Conservation (phyloP, 2,329 filamentous ascomycete genomes). For the Teratosphaeria nubilosa region DNA sequence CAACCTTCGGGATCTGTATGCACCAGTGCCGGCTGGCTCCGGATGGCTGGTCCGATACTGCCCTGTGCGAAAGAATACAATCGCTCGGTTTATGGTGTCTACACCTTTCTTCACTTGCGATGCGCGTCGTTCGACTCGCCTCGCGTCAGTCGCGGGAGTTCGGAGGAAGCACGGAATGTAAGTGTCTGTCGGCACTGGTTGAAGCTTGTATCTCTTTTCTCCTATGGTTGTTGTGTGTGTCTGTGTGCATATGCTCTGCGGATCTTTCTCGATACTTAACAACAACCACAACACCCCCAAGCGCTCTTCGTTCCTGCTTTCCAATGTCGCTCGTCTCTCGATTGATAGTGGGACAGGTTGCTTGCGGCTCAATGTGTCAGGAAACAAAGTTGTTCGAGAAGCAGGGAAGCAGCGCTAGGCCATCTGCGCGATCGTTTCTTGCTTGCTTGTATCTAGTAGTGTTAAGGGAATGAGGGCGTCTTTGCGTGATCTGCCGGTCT, state of each 20-base stretch:
- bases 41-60: background rate
- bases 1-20: background rate
- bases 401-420: background rate
- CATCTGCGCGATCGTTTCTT: background rate
- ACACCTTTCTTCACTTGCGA: background rate
- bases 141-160: background rate
- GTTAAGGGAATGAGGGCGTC: background rate
- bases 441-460: background rate
- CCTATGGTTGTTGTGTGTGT: conserved; percentile 3
- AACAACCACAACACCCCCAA: background rate
- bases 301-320: background rate
- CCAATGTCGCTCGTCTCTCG: background rate
- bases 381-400: background rate
- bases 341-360: background rate
- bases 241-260: conserved; percentile 16
- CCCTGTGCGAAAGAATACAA: background rate
- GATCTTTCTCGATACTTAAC: conserved; percentile 8
- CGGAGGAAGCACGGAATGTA: background rate
- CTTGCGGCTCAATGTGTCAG: too few relatives aligned
- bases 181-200: background rate
- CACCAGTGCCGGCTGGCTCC: background rate
- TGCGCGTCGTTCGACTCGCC: background rate
- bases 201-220: background rate
- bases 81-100: background rate
- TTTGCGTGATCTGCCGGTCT: background rate